These are phyloP conservation scores for Sugiyamaella pinicola DNA, from an alignment of 1,139 yeast genomes.

Conservation along the genomic window DNA sequence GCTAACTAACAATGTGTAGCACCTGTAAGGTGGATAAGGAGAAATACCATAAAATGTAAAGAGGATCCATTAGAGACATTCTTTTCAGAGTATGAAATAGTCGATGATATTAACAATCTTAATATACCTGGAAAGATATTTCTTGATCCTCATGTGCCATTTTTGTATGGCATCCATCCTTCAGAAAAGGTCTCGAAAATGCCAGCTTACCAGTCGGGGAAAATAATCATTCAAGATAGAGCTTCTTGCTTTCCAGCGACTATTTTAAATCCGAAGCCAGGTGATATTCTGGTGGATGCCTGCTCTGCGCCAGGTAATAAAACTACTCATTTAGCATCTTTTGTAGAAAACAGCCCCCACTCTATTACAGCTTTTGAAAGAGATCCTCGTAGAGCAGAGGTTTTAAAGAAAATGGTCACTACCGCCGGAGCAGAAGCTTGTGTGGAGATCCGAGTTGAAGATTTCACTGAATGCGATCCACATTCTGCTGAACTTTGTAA, in stretches of 20 bases:
- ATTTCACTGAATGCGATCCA: slow-evolving; percentile 74
- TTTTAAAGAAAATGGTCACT: slow-evolving; percentile 74
- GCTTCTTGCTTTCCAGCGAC: slow-evolving; percentile 97
- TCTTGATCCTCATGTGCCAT: slow-evolving; percentile 69
- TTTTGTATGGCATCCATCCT: slow-evolving; percentile 82
- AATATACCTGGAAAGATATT: slow-evolving; percentile 50
- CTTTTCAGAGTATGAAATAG: slow-evolving; percentile 53
- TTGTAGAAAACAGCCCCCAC: slow-evolving; percentile 44
- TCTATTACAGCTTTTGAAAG: slow-evolving; percentile 84
- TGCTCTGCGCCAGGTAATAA: slow-evolving; percentile 99
- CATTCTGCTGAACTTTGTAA: slow-evolving; percentile 51
- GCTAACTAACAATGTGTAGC: slow-evolving; percentile 39
- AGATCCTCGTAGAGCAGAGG: slow-evolving; percentile 69
- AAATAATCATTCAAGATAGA: slow-evolving; percentile 87
- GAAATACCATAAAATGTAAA: slow-evolving; percentile 56
- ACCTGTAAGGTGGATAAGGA: slow-evolving; percentile 88
- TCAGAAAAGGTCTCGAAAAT: slow-evolving; percentile 62
- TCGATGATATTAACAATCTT: slow-evolving; percentile 52
- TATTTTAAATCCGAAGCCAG: slow-evolving; percentile 62
- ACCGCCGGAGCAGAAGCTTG: slow-evolving; percentile 70
- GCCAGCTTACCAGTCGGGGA: slow-evolving; percentile 70
- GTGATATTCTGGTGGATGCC: slow-evolving; percentile 63
- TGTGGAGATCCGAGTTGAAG: slow-evolving; percentile 75
- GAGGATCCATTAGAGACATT: slow-evolving; percentile 49
- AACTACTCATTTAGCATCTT: slow-evolving; percentile 87